Base-by-base conservation (phyloP, 768 basidiomycete genomes). In the Suillus tomentosus region DNA sequence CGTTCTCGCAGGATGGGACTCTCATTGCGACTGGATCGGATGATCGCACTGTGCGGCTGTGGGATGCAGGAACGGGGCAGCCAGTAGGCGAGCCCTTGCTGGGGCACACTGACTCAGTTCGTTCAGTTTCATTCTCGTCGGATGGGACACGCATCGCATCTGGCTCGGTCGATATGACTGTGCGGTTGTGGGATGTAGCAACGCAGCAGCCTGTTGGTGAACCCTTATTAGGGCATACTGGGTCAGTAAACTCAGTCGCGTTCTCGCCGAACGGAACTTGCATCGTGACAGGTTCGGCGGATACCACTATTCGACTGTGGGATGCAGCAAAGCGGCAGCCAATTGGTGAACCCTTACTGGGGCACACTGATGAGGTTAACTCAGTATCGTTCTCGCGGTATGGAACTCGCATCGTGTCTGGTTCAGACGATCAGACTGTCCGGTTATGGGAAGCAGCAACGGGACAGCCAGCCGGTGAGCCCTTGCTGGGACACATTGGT, bases 321-420 rank as follows among this genome's bases (percentile, higher is more conserved):
- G 45, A 64, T 60, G 40, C 42, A n/a, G 47, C 34, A 24, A 53
- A 31, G 11, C 40, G 51, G 17, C 50, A 47, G 17, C 36, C 15
- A 24, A 10, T 63, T 13, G 27, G 50, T 47, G 59, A 39, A 2
- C 64, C 64, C 17, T 40, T 62, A 9, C 10, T 13, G 10, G 69
- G 70, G 15, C 71, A 71, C 43, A 58, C 14, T 31, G 54, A 65
- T 5, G 3, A 1, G 5, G 63, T 71, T 19, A 57, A 34, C 0
- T 65, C 66, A 15, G 36, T 73, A 6, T 61, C 66, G 8, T 71
- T 72, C 31, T 72, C 70, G 2, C 59, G 48, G 8, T 66, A 67
- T 27, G 72, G 66, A 1, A 45, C 39, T 15, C 65, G 57, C 4
- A 67, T 74, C 3, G 70, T 64, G 0, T 70, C 72, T 9, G 66